Conservation (phyloP, 2,329 filamentous ascomycete species). For the Escovopsis sp. region DNA sequence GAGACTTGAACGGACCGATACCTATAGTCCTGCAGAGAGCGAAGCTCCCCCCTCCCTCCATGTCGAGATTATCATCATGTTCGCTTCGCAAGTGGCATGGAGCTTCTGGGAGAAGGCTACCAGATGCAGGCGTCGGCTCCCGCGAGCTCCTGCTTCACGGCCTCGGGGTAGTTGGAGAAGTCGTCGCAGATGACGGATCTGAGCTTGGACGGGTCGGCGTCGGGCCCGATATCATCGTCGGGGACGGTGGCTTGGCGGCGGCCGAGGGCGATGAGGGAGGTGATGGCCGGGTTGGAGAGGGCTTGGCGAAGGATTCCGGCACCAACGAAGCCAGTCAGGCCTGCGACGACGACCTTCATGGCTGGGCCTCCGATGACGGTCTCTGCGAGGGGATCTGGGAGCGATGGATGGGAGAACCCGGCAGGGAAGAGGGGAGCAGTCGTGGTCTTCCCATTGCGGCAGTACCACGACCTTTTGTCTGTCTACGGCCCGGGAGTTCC, state of each 20-base stretch:
- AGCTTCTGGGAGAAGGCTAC: conserved; percentile 11
- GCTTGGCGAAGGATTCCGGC: conserved; percentile 29
- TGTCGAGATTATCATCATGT: too few relatives aligned
- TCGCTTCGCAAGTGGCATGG: neutral
- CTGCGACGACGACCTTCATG: conserved; percentile 30
- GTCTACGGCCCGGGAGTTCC: too few relatives aligned
- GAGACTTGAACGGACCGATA: conserved; percentile 23
- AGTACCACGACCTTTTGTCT: too few relatives aligned
- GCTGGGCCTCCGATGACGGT: neutral
- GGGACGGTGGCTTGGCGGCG: conserved; percentile 21
- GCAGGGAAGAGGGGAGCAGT: neutral
- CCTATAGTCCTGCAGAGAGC: conserved; percentile 22
- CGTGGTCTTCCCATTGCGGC: too few relatives aligned
- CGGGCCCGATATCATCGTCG: conserved; percentile 4
- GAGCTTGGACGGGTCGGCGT: conserved; percentile 20
- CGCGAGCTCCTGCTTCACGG: conserved; percentile 22
- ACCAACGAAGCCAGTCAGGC: conserved; percentile 28
- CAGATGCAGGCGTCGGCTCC: conserved; percentile 30
- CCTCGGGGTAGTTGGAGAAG: conserved; percentile 25
- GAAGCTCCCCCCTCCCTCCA: too few relatives aligned
- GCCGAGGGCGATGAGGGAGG: conserved; percentile 25
- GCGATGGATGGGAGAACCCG: neutral
- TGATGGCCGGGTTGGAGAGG: conserved; percentile 20
- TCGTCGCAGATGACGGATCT: conserved; percentile 24
- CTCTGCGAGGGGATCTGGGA: neutral